Conservation (phyloP, 2,329 filamentous ascomycete species). For the Calonectria crousiana region DNA sequence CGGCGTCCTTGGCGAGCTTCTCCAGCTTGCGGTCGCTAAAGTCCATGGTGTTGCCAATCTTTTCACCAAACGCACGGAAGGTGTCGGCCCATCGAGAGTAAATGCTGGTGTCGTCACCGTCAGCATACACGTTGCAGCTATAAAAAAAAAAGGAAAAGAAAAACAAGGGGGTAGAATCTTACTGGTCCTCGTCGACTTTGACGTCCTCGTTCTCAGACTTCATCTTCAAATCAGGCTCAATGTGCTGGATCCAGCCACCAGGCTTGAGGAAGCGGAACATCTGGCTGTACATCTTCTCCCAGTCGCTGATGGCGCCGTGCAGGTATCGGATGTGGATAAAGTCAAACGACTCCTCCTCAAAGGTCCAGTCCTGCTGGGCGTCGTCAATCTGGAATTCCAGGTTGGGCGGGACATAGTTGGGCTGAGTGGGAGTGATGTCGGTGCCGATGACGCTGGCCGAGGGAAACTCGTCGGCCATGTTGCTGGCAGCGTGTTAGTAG, state of each 20-base stretch:
- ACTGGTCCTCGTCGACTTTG: slow-evolving; percentile 33
- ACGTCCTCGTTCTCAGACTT: slow-evolving; percentile 24
- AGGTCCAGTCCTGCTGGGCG: slow-evolving; percentile 58
- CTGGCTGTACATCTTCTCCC: slow-evolving; percentile 39
- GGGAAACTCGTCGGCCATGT: slow-evolving; percentile 38
- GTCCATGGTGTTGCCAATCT: slow-evolving; percentile 33
- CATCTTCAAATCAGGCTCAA: slow-evolving; percentile 41
- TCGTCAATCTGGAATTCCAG: slow-evolving; percentile 53
- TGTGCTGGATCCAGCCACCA: slow-evolving; percentile 43
- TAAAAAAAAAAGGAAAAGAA: rapidly evolving
- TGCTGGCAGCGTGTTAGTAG: slow-evolving; percentile 8
- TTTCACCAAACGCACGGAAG: slow-evolving; percentile 32
- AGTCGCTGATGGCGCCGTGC: slow-evolving; percentile 46
- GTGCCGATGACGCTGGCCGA: slow-evolving; percentile 37
- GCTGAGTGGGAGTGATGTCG: slow-evolving; percentile 36
- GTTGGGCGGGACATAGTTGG: slow-evolving; percentile 49
- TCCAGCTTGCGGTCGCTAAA: slow-evolving; percentile 34
- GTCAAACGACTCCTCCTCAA: slow-evolving; percentile 43
- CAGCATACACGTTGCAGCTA: rapidly evolving
- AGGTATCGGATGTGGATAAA: slow-evolving; percentile 50
- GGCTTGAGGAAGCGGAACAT: slow-evolving; percentile 37
- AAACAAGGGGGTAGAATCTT: neutral
- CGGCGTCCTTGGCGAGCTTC: slow-evolving; percentile 28
- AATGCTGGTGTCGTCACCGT: slow-evolving; percentile 8
- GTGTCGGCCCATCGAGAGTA: slow-evolving; percentile 33